Conservation (phyloP, 176 grass and related monocot genomes). For the Oryza longistaminata region DNA sequence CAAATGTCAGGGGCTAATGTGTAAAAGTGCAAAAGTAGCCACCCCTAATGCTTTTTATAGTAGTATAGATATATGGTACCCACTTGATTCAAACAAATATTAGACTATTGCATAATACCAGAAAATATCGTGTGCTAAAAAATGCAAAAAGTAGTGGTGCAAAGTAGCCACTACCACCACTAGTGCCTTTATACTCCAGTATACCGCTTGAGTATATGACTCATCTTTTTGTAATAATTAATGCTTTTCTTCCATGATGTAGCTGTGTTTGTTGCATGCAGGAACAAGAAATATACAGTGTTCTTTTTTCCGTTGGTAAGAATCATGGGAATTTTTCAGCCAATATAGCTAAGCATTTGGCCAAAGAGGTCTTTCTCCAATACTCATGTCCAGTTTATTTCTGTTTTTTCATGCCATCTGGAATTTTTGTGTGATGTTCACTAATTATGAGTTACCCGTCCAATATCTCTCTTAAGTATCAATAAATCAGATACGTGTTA, state of each 20-base stretch:
- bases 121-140: too few relatives aligned
- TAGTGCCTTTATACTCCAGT: too few relatives aligned
- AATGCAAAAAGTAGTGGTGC: too few relatives aligned
- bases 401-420: constrained; percentile 15
- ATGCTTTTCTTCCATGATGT: constrained; percentile 33
- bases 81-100: too few relatives aligned
- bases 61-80: too few relatives aligned
- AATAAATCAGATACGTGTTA: neutral
- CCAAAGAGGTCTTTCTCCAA: constrained; percentile 71
- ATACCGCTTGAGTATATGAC: neutral
- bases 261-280: constrained; percentile 54
- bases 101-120: too few relatives aligned
- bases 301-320: constrained; percentile 79
- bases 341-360: constrained; percentile 75
- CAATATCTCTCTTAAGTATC: too few relatives aligned
- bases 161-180: too few relatives aligned
- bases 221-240: constrained; percentile 15
- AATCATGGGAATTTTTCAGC: constrained; percentile 68
- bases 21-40: too few relatives aligned
- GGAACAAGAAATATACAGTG: constrained; percentile 76
- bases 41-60: too few relatives aligned
- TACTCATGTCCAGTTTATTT: constrained; percentile 12
- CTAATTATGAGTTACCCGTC: neutral
- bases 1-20: too few relatives aligned
- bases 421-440: neutral